Base-by-base conservation (phyloP, 306 rosid genomes). In the Glycyrrhiza uralensis region DNA sequence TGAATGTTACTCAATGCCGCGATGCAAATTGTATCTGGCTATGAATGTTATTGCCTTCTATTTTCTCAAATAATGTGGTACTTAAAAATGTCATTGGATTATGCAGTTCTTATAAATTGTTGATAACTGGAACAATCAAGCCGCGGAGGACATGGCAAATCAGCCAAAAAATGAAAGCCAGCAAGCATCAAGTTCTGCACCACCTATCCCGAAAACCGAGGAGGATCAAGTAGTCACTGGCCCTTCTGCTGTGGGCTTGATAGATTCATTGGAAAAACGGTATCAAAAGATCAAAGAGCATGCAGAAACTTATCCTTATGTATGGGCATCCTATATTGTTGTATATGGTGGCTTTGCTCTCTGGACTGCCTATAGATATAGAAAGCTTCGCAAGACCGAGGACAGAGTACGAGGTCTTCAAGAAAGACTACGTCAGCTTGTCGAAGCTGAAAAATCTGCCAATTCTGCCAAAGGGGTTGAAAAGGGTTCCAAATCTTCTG, bases 301-400 rank as follows among this genome's bases (percentile, higher is more conserved):
- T 51, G 95, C 90, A 12, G 87, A 86, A 81, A 73, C 87, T 35
- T 92, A 90, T 75, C 96, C 93, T 19, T 92, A 92, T 32, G 96
- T 92, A 17, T 92, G 96, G 98, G 92, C 71, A 66, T 92, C 96
- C 22, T 92, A 90, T 71, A 79, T 82, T 79, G 80, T 88, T 62
- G 96, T 90, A 47, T 89, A 92, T 51, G 95, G 98, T 75, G 96
- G 92, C 67, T 76, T 88, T 39, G 85, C 49, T 17, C 83, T 92
- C 35, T 90, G 95, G 88, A 15, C 80, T 69, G 55, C 88, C 51
- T 92, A 90, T 79, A 81, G 97, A 76, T 87, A 87, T 87, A 87
- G 98, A 76, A 90, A 76, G 86, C 97, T 93, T 62, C 92, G 96
- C 56, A 85, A 65, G 80, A 93, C 91, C 1, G 91, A 93, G 85